Evolutionary conservation across 495 filamentous ascomycete species (phyloP), one percentile per base, ranked within the genome.

Genomic region (Haplographium delicatum): DNA sequence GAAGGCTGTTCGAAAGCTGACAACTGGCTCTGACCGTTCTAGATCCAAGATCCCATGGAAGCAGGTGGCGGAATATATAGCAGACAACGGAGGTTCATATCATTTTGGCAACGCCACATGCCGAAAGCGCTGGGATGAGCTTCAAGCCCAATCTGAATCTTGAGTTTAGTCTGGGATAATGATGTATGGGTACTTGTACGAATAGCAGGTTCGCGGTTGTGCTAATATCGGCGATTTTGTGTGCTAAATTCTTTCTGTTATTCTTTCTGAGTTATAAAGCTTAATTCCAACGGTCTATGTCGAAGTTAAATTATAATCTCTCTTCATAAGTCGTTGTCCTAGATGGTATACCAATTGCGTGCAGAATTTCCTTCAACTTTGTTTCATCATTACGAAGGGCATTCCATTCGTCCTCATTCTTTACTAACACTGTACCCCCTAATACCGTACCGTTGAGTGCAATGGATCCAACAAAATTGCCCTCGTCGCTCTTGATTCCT

Each of bases 81-180:
- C 66, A 47, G 58, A 60, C 1, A 62, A 85, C 50, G 91, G 89
- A 13, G 90, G 88, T 0, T 84, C 81, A 2, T 96, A 95, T 62
- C 77, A 73, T 38, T 96, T 95, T 64, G 89, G 88, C 1, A 83
- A 89, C 63, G 81, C 87, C 2, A 95, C 90, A 0, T 91, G 87
- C 60, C 88, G 89, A 64, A 94, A 88, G 72, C 87, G 89, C 61
- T 96, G 83, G 76, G 71, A 82, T 50, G 71, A 75, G 46, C 46
- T 62, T 41, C 52, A 56, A 44, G 34, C 18, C 7, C 20, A 53
- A 8, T 19, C 37, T 4, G 35, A 39, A 9, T 26, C 20, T 27
- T 44, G 41, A 51, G 2, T 4, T n/a, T n/a, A n/a, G n/a, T n/a
- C n/a, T n/a, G n/a, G n/a, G n/a, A n/a, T n/a, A n/a, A n/a, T n/a